Base-by-base conservation (phyloP, 176 grass and related monocot genomes). In the Rhynchospora pubera region DNA sequence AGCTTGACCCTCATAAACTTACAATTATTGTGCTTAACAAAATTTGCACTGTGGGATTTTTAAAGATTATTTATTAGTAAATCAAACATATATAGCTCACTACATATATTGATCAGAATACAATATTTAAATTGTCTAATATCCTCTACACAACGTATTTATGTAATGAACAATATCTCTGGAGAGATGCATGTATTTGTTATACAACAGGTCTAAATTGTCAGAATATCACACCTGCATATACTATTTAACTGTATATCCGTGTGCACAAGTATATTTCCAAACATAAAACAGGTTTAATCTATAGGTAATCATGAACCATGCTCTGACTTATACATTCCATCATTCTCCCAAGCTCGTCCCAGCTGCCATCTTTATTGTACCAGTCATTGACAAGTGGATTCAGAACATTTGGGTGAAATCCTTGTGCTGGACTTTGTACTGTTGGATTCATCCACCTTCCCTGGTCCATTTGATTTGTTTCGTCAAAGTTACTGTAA, bases 301-400 rank as follows among this genome's bases (percentile, higher is more conserved):
- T 85, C 87, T 73, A 81, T 70, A 59, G 82, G 80, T 87, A 92
- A 75, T 84, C 82, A 23, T 85, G 89, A 64, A 86, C 63, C 12
- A 59, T 21, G 46, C 32, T 68, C 15, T 85, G 77, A 69, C 84
- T 85, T 18, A 85, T 78, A 5, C 84, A 64, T 50, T 95, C 93
- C 86, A 87, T 90, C 85, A 92, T 90, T 76, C 85, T 90, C 24
- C 86, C 84, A 61, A 95, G 81, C 73, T 95, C 93, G 44, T 92
- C 90, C 86, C 86, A 92, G 79, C 51, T 88, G 9, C 61, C 79
- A 34, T 92, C 88, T 81, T 83, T 88, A 82, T 71, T 24, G 81
- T 69, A 83, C 71, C 59, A 46, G n/a, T 86, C 89, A 16, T 88
- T 69, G 23, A 57, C 32, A 1, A 74, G 9, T 7, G 82, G 62